Conservation (phyloP, 352 stramenopile genomes). For the Phytopythium boreale region DNA sequence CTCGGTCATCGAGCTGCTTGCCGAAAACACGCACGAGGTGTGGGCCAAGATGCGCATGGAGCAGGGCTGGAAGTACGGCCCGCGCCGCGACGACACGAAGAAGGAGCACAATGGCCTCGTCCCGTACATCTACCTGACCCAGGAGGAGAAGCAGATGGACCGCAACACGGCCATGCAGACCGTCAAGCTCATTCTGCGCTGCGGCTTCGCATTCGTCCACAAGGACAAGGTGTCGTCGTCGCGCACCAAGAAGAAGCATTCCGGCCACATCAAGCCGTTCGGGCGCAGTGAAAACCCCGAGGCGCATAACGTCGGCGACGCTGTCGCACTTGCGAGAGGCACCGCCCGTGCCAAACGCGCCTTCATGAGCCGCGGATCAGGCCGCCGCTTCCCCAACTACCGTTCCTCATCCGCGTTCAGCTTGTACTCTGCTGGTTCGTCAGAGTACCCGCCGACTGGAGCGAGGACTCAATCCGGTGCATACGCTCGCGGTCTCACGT, state of each 20-base stretch:
- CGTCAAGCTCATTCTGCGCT: slow-evolving; percentile 73
- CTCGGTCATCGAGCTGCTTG: slow-evolving; percentile 68
- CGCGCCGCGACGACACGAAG: slow-evolving; percentile 58
- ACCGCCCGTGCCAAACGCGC: slow-evolving; percentile 53
- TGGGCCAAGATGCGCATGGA: slow-evolving; percentile 81
- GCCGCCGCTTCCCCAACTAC: slow-evolving; percentile 23
- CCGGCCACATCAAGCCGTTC: slow-evolving; percentile 45
- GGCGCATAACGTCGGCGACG: slow-evolving; percentile 46
- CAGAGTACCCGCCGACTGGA: neutral
- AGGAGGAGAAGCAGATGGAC: slow-evolving; percentile 83
- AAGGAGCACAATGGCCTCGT: slow-evolving; percentile 74
- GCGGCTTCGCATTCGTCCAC: slow-evolving; percentile 65
- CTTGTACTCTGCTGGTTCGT: slow-evolving; percentile 20
- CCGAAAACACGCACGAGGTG: slow-evolving; percentile 82
- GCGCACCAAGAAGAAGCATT: slow-evolving; percentile 36
- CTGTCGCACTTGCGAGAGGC: slow-evolving; percentile 39
- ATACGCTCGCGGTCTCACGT: neutral
- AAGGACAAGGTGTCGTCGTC: slow-evolving; percentile 45
- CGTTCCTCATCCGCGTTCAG: slow-evolving; percentile 24
- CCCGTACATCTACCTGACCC: slow-evolving; percentile 75
- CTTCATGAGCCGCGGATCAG: slow-evolving; percentile 32
- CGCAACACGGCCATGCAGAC: slow-evolving; percentile 83
- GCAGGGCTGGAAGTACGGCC: slow-evolving; percentile 77
- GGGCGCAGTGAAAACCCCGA: slow-evolving; percentile 67
- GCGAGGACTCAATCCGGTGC: neutral